Evolutionary conservation across 2,329 filamentous ascomycete species (phyloP), one percentile per base, ranked within the genome.

Genomic region (Xylariaceae sp.): DNA sequence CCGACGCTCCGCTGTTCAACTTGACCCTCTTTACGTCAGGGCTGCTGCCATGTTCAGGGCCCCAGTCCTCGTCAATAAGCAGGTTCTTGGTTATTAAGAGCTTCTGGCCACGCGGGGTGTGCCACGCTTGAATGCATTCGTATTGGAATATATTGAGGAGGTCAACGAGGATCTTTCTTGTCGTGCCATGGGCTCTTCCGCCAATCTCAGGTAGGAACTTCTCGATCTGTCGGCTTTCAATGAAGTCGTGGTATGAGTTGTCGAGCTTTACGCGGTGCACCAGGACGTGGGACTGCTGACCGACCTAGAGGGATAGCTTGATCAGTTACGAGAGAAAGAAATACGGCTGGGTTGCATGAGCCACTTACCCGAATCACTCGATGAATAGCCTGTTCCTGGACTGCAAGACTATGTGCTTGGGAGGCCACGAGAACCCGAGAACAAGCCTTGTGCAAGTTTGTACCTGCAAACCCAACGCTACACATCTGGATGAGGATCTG

Each of bases 401-500:
- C 46, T 1, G 51, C 43, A 1, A 60, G 43, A 22, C 57, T 61
- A n/a, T 53, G 42, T 0, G 60, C 51, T 29, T 62, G 59, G 3
- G 59, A 49, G 10, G 59, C 55, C 4, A 63, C 50, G 2, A 63
- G 22, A 4, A 62, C 61, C 16, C 50, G 55, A 1, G 55, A 54
- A 22, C 61, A 63, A 21, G 38, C 58, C 32, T 57, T 55, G 27
- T 63, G 61, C 17, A 62, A 40, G 34, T 61, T 63, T 0, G 56
- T 56, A 1, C 60, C 60, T 0, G 58, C 59, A 23, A 60, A 60
- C 0, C 54, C 55, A n/a, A 63, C 61, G 1, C 45, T 55, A 42
- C 62, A 62, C 49, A 60, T 52, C 44, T 62, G 61, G 6, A 63
- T 62, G 16, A 63, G n/a, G 2, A 63, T 50, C 19, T 63, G 60